Base-by-base conservation (phyloP, 768 basidiomycete genomes). In the Pilatotrama ljubarskyi region DNA sequence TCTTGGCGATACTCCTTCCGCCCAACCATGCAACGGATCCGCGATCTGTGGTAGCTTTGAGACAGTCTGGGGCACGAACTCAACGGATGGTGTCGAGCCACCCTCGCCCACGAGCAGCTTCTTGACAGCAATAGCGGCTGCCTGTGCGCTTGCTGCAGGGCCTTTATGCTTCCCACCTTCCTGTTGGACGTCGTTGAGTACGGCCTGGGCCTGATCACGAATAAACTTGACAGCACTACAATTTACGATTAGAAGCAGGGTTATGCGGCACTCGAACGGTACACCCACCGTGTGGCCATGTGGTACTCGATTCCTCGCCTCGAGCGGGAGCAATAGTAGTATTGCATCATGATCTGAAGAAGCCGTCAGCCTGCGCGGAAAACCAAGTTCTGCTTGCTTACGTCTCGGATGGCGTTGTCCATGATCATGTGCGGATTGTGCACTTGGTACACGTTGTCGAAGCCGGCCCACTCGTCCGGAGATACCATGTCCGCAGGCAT, bases 401-500 rank as follows among this genome's bases (percentile, higher is more conserved):
- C 91, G 72, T 95, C 89, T 62, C 94, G 86, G 29, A 87, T 84
- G 24, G 84, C 80, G 68, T 85, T 86, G 66, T 87, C 88, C 76
- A 94, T 78, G 66, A 85, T 86, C 46, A 96, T 80, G 48, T 84
- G 88, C 0, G 94, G 95, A 61, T 84, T 89, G 73, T 97, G 94
- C 15, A 94, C 81, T 68, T 96, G 91, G 69, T 95, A 93, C 24
- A 95, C 93, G 66, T 95, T 91, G 69, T 91, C 88, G 73, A 96
- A 98, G 60, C 86, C 84, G 2, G 81, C 82, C 89, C 85, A 88
- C 67, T 92, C 90, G 22, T 84, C 77, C 25, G 85, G 77, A 11
- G 86, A 84, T 35, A 88, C 80, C 43, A 83, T 81, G 65, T 88
- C 86, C 13, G 85, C 79, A 29, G 88, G 86, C 73, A 90, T 83